phyloP scores from a whole-genome alignment of 768 basidiomycete genomes.

The Antrodiella citrinella region DNA sequence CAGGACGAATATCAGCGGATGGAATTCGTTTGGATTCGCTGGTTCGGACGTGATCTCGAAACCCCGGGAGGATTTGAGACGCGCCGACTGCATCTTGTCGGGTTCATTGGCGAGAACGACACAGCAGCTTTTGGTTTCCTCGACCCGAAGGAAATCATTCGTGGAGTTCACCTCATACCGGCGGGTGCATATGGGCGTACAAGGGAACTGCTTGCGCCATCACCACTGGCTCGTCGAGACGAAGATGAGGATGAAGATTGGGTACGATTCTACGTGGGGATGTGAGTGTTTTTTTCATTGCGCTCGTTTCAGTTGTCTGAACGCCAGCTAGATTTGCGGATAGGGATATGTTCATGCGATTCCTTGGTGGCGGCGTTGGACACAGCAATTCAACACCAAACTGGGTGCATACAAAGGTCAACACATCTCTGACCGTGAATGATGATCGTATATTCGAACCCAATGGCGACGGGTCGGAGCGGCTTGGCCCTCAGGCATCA shows the following conservation, averaged over 20 bases:
- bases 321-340: not conserved
- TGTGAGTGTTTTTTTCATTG: conserved; percentile 10
- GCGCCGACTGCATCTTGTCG: conserved; percentile 22
- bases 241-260: conserved; percentile 13
- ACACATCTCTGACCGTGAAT: too few species aligned
- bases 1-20: conserved; percentile 5
- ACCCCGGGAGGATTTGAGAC: conserved; percentile 20
- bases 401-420: too few species aligned
- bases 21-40: conserved; percentile 33
- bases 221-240: not conserved
- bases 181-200: conserved; percentile 24
- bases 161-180: conserved; percentile 35
- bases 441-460: too few species aligned
- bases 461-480: too few species aligned
- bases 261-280: conserved; percentile 17
- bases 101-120: conserved; percentile 25
- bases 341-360: not conserved
- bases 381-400: not conserved
- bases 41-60: conserved; percentile 25
- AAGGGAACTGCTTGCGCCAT: conserved; percentile 2
- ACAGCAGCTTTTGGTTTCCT: conserved; percentile 39
- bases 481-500: too few species aligned
- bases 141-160: conserved; percentile 32
- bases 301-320: not conserved
- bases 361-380: not conserved